phyloP scores from a whole-genome alignment of 495 filamentous ascomycete species.

The Talaromyces liani region DNA sequence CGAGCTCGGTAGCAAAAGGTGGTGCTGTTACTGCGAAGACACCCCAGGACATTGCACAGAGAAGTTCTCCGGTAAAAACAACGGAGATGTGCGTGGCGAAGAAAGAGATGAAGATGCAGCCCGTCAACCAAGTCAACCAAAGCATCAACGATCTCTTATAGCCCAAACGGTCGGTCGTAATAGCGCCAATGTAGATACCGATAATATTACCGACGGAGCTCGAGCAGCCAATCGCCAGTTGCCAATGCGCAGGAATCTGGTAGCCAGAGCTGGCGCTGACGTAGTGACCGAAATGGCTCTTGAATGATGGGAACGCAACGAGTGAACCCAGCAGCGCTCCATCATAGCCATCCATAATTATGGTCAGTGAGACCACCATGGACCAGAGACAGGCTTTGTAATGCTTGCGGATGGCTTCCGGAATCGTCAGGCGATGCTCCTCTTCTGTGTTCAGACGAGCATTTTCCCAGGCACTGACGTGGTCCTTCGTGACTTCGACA shows the following conservation, averaged over 20 bases:
- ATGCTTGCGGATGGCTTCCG: slow-evolving; percentile 19
- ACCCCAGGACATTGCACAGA: slow-evolving; percentile 7
- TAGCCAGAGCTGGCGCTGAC: slow-evolving; percentile 34
- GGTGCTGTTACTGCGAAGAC: slow-evolving; percentile 43
- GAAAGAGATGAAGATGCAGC: slow-evolving; percentile 21
- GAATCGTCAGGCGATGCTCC: slow-evolving; percentile 18
- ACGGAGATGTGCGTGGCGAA: slow-evolving; percentile 9
- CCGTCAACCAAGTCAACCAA: slow-evolving; percentile 7
- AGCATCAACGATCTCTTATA: slow-evolving; percentile 7
- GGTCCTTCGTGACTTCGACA: slow-evolving; percentile 1
- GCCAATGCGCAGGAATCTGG: slow-evolving; percentile 57
- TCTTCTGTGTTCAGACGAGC: slow-evolving; percentile 14
- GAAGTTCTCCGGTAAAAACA: slow-evolving; percentile 11
- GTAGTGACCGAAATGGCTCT: slow-evolving; percentile 49
- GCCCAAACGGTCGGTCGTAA: slow-evolving; percentile 6
- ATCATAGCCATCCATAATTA: slow-evolving; percentile 47
- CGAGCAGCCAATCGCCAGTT: slow-evolving; percentile 57
- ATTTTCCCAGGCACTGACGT: slow-evolving; percentile 2
- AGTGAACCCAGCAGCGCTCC: slow-evolving; percentile 31
- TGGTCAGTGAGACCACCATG: slow-evolving; percentile 31
- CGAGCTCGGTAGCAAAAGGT: slow-evolving; percentile 45
- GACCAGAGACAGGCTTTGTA: slow-evolving; percentile 41
- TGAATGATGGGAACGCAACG: slow-evolving; percentile 39
- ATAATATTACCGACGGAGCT: slow-evolving; percentile 22
- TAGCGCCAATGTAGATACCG: slow-evolving; percentile 13